Conservation (phyloP, 139 green algal species). For the Trebouxia sp. region DNA sequence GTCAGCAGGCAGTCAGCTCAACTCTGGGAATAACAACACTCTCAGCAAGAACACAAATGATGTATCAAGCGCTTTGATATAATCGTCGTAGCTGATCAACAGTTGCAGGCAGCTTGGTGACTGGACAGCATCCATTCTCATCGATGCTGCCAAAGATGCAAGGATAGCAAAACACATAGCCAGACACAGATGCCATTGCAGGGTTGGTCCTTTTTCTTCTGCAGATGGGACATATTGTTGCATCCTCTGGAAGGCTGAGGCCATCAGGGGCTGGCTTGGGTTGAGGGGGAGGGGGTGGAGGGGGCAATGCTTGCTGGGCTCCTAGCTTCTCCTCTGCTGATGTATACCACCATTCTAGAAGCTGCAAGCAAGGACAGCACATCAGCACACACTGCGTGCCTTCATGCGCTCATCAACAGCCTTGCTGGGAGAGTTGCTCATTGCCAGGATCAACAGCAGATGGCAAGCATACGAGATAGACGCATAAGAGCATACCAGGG, state of each 20-base stretch:
- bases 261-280: constrained; percentile 49
- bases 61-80: constrained; percentile 57
- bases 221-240: constrained; percentile 79
- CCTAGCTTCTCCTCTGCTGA: constrained; percentile 77
- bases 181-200: constrained; percentile 69
- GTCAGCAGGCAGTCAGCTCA: too few relatives aligned
- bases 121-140: constrained; percentile 68
- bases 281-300: constrained; percentile 58
- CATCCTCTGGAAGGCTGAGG: constrained; percentile 69
- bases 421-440: too few relatives aligned
- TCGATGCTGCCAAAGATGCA: constrained; percentile 76
- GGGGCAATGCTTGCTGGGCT: constrained; percentile 47
- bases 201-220: constrained; percentile 71
- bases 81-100: constrained; percentile 80
- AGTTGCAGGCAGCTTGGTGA: constrained; percentile 66
- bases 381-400: too few relatives aligned
- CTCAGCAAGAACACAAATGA: neutral
- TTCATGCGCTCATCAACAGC: too few relatives aligned
- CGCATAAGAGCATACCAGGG: neutral
- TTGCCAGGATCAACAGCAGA: too few relatives aligned
- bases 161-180: constrained; percentile 94
- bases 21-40: too few relatives aligned
- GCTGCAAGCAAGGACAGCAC: too few relatives aligned
- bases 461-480: neutral
- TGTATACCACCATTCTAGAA: constrained; percentile 95